phyloP scores from a whole-genome alignment of 1,139 yeast genomes.

The Spencermartinsiella ligniputridi region DNA sequence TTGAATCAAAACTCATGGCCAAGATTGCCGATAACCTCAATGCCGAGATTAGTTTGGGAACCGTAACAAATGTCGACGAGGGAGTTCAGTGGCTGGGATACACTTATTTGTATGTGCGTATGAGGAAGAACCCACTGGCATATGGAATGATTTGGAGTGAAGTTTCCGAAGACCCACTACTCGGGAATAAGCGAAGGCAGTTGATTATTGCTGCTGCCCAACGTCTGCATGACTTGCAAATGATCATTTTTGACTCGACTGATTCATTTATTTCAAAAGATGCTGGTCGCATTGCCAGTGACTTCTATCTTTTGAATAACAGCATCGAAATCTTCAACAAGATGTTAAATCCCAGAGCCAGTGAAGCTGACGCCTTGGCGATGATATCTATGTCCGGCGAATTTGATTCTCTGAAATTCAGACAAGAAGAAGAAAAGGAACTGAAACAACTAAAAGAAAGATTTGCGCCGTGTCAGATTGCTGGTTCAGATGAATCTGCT shows the following conservation, averaged over 20 bases:
- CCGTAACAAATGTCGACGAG: conserved; percentile 91
- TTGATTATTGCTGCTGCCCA: conserved; percentile 79
- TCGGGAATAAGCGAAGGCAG: conserved; percentile 67
- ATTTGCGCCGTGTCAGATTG: conserved; percentile 66
- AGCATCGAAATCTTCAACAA: conserved; percentile 88
- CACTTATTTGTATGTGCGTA: conserved; percentile 88
- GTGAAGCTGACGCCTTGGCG: conserved; percentile 88
- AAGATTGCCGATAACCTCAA: conserved; percentile 87
- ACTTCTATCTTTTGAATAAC: conserved; percentile 79
- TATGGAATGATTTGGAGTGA: conserved; percentile 94
- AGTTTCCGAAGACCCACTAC: conserved; percentile 72
- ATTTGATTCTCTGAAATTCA: conserved; percentile 81
- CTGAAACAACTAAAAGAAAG: conserved; percentile 53
- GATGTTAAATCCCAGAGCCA: conserved; percentile 75
- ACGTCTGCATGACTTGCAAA: conserved; percentile 75
- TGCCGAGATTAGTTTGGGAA: conserved; percentile 94
- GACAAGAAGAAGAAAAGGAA: conserved; percentile 84
- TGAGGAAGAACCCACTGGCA: conserved; percentile 89
- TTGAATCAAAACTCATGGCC: conserved; percentile 75
- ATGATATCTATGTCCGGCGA: conserved; percentile 92
- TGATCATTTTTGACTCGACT: conserved; percentile 91
- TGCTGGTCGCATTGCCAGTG: conserved; percentile 91
- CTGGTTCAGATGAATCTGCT: conserved; percentile 68
- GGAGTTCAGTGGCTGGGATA: conserved; percentile 97
- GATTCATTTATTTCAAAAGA: conserved; percentile 81